Evolutionary conservation across 345 rosid species (phyloP).

Genomic region (Euphorbia lathyris): DNA sequence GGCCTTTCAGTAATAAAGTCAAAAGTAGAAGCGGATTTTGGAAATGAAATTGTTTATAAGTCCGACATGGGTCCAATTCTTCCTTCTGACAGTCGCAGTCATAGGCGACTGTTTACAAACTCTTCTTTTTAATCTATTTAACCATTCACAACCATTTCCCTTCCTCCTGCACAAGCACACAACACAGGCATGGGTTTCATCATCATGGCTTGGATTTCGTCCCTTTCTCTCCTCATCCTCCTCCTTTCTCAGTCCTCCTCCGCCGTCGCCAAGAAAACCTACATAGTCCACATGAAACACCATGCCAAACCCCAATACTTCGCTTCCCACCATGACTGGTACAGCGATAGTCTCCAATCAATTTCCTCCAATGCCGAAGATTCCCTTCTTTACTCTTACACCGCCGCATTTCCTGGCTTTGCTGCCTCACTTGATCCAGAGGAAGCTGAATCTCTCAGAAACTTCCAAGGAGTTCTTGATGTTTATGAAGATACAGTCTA

Average conservation of each 20-base stretch:
- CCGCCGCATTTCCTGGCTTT: constrained; percentile 59
- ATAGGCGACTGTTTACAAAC: not conserved
- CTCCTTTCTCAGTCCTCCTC: constrained; percentile 14
- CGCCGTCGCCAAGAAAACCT: constrained; percentile 40
- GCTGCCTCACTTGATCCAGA: constrained; percentile 59
- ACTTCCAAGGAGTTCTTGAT: constrained; percentile 51
- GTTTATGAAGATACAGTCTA: constrained; percentile 69
- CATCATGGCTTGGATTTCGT: constrained; percentile 1
- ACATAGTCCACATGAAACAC: constrained; percentile 73
- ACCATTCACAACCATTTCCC: not conserved
- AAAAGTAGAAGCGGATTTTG: not conserved
- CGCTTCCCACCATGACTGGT: constrained; percentile 69
- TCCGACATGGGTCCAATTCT: not conserved
- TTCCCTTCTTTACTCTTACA: constrained; percentile 65
- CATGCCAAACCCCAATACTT: constrained; percentile 51
- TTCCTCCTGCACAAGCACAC: not conserved
- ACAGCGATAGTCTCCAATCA: constrained; percentile 54
- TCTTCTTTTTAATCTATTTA: not conserved
- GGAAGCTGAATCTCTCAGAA: constrained; percentile 50
- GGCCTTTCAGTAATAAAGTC: not conserved
- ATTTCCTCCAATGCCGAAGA: constrained; percentile 32
- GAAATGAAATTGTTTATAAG: not conserved
- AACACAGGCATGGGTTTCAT: constrained; percentile 12
- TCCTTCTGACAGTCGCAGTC: not conserved
- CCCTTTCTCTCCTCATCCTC: constrained; percentile 10